Evolutionary conservation across 2,329 filamentous ascomycete species (phyloP), one percentile per base, ranked within the genome.

Genomic region (Lanzia echinophila): DNA sequence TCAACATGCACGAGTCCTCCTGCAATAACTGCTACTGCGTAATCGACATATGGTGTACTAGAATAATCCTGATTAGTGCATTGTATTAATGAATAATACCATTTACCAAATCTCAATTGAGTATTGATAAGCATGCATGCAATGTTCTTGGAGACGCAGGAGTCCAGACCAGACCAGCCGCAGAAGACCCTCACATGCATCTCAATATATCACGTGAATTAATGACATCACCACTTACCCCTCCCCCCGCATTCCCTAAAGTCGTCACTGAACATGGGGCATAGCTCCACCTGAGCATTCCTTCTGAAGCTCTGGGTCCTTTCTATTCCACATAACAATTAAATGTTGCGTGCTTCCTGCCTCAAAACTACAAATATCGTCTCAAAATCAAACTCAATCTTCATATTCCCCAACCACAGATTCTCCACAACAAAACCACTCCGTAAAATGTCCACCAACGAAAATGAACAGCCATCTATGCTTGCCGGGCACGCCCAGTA

Each of bases 401-500:
- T 11, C n/a, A 42, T 11, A 20, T 19, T 20, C 11, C 17, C 39
- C n/a, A 42, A 42, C 2, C 39, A 42, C 3, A 42, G 2, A 12
- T 11, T 3, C 39, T 5, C 34, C 4, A 36, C 3, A 3, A 1
- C 17, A 22, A 19, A 42, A 42, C 19, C 20, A 28, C 19, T 20
- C 7, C 20, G n/a, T 10, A 43, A 43, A 43, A 43, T 43, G 17
- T 43, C 41, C 19, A 22, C 39, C n/a, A 10, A 17, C 20, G 22
- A 43, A 17, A 43, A 43, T 19, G n/a, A 70, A 58, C 53, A 64
- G 45, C 79, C 83, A 19, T 77, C 82, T 43, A 81, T 88, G 59
- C 65, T 87, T 42, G 73, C 76, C 55, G 76, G 79, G 41, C 85
- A 88, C 66, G 82, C 76, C 32, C 80, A 87, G 64, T 88, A 86